Evolutionary conservation across 495 filamentous ascomycete genomes (phyloP), one percentile per base, ranked within the genome.

Genomic region (Gamarada debralockiae): DNA sequence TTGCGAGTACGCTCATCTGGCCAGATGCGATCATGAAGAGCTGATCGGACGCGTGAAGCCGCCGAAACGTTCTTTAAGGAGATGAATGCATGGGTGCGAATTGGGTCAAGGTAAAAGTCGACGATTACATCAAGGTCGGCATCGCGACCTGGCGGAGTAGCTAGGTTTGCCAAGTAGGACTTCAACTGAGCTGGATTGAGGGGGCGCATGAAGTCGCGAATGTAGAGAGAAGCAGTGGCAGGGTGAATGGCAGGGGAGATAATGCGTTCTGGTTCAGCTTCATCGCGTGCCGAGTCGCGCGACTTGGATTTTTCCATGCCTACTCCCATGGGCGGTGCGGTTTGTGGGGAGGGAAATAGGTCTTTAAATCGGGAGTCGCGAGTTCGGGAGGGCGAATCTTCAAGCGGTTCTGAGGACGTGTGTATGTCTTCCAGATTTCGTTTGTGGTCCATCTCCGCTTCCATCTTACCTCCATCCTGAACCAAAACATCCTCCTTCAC

Each of bases 171-270:
- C 20, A 98, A 70, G 60, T 96, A 84, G 0, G 76, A 74, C 50
- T 78, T 78, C 5, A 98, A 76, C 1, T 70, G 64, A 4, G 61
- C 61, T 2, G 79, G 77, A 55, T 86, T 86, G 8, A 98, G 74
- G 14, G 93, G 93, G 37, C 93, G 81, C 83, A 95, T 91, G 40
- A 98, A 79, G 58, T 95, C 82, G 60, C 86, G 85, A 61, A 98
- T 95, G 71, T 97, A 98, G 42, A 98, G 73, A 36, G 89, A 83
- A 27, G 85, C 65, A 5, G 93, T 98, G 2, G 90, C 90, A 10
- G 86, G 80, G 70, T 97, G 93, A 22, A 87, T 67, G 3, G 92
- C 81, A 10, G 91, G 85, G 40, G 73, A 72, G 24, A 86, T 75
- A 20, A 72, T 58, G 14, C 56, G 55, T 46, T 59, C 58, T 37